Conservation (phyloP, 441 rosid genomes). For the Erodium moschatum region DNA sequence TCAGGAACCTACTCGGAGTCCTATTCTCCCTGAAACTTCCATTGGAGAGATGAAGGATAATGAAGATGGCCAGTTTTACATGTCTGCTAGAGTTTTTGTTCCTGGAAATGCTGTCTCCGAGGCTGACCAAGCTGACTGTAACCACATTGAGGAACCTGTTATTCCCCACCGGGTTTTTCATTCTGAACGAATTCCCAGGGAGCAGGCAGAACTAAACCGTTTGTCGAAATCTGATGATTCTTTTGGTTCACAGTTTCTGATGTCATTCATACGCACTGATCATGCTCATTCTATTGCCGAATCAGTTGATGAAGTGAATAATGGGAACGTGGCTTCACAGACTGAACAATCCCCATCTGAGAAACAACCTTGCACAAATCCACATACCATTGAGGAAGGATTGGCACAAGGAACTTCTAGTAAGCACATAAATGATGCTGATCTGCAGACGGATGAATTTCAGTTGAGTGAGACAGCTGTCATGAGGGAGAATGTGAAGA, state of each 20-base stretch:
- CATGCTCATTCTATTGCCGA: constrained; percentile 38
- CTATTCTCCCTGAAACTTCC: constrained; percentile 29
- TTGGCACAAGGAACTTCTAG: constrained; percentile 26
- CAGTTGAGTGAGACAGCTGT: constrained; percentile 19
- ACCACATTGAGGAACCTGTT: constrained; percentile 36
- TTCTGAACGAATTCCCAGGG: constrained; percentile 56
- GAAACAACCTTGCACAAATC: constrained; percentile 30
- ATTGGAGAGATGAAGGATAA: constrained; percentile 36
- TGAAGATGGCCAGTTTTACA: constrained; percentile 33
- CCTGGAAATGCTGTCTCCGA: constrained; percentile 18
- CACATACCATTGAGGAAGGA: constrained; percentile 39
- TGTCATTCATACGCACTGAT: constrained; percentile 40
- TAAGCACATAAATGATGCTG: constrained; percentile 27
- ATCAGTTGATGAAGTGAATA: constrained; percentile 41
- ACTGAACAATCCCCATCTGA: constrained; percentile 38
- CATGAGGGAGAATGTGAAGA: constrained; percentile 30
- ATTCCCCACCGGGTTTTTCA: constrained; percentile 48
- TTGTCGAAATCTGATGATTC: constrained; percentile 64
- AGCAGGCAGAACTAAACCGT: constrained; percentile 51
- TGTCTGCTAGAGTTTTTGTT: constrained; percentile 32
- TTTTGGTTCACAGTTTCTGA: constrained; percentile 53
- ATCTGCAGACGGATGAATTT: constrained; percentile 20
- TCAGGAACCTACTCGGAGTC: constrained; percentile 35
- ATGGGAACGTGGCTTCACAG: constrained; percentile 36
- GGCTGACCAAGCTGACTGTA: constrained; percentile 31